Evolutionary conservation across 129 eudicot species (phyloP).

Genomic region (Helianthus tuberosus): DNA sequence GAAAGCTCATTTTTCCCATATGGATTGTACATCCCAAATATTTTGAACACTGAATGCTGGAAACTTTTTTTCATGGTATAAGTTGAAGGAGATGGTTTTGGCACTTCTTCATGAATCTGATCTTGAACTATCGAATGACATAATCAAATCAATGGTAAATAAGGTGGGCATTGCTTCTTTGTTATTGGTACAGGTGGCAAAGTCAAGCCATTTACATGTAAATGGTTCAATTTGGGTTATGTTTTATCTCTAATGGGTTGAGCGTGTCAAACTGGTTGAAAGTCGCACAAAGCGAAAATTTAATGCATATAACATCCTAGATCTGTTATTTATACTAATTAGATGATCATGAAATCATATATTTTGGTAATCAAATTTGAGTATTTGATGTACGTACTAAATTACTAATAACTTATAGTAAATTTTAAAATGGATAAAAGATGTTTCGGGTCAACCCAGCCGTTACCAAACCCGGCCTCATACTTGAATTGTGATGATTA

Average conservation of each 20-base stretch:
- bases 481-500: constrained; percentile 6
- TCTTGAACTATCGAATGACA: constrained; percentile 44
- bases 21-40: constrained; percentile 1
- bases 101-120: constrained; percentile 57
- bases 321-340: background rate
- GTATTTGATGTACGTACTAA: no score
- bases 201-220: background rate
- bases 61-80: constrained; percentile 7
- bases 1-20: background rate
- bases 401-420: background rate
- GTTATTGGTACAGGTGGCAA: background rate
- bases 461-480: background rate
- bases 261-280: background rate
- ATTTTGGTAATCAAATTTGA: background rate
- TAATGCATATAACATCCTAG: background rate
- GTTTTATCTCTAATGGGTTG: background rate
- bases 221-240: constrained; percentile 8
- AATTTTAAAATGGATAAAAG: background rate
- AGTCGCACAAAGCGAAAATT: background rate
- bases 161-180: constrained; percentile 32
- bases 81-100: constrained; percentile 48
- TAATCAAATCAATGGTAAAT: constrained; percentile 49
- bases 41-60: constrained; percentile 1
- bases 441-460: no score
- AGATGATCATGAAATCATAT: background rate